Conservation (phyloP, 495 filamentous ascomycete species). For the Penicillium lagena region DNA sequence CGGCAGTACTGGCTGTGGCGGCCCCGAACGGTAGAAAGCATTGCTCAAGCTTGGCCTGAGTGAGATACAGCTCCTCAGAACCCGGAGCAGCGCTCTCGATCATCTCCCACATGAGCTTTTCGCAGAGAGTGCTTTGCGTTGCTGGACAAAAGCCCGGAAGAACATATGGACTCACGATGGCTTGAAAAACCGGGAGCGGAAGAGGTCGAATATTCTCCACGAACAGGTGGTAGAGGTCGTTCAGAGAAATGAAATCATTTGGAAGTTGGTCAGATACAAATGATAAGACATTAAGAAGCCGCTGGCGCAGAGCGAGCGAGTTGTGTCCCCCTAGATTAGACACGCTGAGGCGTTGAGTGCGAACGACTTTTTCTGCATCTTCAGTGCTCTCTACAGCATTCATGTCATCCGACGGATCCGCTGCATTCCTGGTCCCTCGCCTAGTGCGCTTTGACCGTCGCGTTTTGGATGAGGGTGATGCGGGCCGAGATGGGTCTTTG, state of each 20-base stretch:
- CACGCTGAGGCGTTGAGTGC: conserved; percentile 11
- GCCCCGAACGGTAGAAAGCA: conserved; percentile 71
- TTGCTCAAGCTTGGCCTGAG: conserved; percentile 51
- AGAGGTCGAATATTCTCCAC: conserved; percentile 59
- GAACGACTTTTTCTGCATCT: conserved; percentile 1
- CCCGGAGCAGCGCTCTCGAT: conserved; percentile 51
- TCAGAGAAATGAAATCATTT: conserved; percentile 38
- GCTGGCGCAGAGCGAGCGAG: conserved; percentile 56
- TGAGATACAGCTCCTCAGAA: conserved; percentile 42
- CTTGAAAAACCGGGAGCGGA: conserved; percentile 62
- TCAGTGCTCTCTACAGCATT: not conserved
- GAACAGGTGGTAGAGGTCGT: conserved; percentile 62
- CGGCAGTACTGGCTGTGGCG: conserved; percentile 49
- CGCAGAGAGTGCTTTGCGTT: conserved; percentile 55
- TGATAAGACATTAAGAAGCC: conserved; percentile 51
- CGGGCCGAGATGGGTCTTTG: conserved; percentile 14
- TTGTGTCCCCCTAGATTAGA: conserved; percentile 44
- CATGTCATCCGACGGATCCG: conserved; percentile 6
- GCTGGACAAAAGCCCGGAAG: conserved; percentile 40
- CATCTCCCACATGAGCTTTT: conserved; percentile 57
- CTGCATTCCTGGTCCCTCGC: conserved; percentile 21
- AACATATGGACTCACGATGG: conserved; percentile 54
- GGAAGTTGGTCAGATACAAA: conserved; percentile 38
- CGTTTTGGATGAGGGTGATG: conserved; percentile 2
- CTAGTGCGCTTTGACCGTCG: conserved; percentile 28